Evolutionary conservation across 768 basidiomycete species (phyloP).

Genomic region (Cystobasidium onofrii): DNA sequence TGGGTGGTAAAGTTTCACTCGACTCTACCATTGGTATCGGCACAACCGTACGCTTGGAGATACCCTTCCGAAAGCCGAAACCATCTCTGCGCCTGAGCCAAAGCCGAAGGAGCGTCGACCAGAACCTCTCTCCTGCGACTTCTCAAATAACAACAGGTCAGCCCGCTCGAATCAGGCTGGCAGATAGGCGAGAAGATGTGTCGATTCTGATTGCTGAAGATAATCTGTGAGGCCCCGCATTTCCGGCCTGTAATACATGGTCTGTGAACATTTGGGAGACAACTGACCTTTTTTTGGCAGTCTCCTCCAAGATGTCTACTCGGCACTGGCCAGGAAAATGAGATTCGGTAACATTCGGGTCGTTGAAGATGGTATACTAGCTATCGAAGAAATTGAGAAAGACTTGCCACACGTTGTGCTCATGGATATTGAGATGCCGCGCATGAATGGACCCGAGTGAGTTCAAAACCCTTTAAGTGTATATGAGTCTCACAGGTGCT

Average conservation of each 20-base stretch:
- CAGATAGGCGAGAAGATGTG: neutral
- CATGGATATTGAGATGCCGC: conserved; percentile 35
- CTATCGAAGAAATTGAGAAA: conserved; percentile 41
- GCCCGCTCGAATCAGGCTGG: neutral
- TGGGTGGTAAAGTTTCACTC: conserved; percentile 35
- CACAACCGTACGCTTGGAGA: conserved; percentile 21
- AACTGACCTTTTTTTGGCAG: neutral
- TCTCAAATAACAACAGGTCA: neutral
- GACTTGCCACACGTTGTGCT: conserved; percentile 43
- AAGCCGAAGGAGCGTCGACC: neutral
- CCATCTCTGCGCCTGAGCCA: neutral
- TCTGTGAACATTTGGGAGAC: too few relatives aligned
- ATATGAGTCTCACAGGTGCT: too few relatives aligned
- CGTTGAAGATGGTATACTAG: conserved; percentile 42
- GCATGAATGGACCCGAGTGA: conserved; percentile 27
- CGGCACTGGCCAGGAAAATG: conserved; percentile 13
- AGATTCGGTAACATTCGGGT: conserved; percentile 35
- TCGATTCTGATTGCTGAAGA: conserved; percentile 21
- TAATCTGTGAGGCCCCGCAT: conserved; percentile 8
- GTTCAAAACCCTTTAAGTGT: too few relatives aligned
- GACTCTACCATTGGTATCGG: conserved; percentile 35
- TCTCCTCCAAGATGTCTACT: conserved; percentile 18
- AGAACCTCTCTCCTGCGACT: neutral
- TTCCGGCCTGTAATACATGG: neutral
- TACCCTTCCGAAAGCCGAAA: conserved; percentile 7